Evolutionary conservation across 768 basidiomycete genomes (phyloP).

Genomic region (Mycena amicta): DNA sequence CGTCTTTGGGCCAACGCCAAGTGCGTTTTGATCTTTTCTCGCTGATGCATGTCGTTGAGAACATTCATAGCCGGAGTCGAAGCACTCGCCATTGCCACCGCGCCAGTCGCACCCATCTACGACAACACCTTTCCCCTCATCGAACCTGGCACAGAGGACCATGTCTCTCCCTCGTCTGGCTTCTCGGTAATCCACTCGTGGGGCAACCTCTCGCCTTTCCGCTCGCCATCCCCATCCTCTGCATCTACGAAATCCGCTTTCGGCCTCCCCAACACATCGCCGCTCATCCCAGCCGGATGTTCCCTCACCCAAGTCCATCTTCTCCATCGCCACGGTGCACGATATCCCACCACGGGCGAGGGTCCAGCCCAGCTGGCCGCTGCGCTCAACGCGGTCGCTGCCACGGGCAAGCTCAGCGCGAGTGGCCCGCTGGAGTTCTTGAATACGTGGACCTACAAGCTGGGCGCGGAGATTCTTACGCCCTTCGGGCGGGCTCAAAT

Average conservation of each 20-base stretch:
- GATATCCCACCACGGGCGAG: conserved; percentile 53
- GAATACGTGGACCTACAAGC: conserved; percentile 72
- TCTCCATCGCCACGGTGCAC: conserved; percentile 71
- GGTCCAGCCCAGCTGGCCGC: conserved; percentile 47
- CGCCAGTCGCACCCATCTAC: conserved; percentile 41
- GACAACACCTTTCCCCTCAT: conserved; percentile 45
- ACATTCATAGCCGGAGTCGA: conserved; percentile 43
- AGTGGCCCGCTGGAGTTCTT: conserved; percentile 61
- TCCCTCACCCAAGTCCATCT: conserved; percentile 55
- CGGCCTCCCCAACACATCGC: conserved; percentile 50
- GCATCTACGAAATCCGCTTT: conserved; percentile 16
- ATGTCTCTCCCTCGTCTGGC: conserved; percentile 21
- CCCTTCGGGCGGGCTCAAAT: conserved; percentile 75
- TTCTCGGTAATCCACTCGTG: conserved; percentile 50
- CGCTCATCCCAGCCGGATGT: conserved; percentile 49
- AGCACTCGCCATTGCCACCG: conserved; percentile 43
- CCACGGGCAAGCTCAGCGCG: conserved; percentile 45
- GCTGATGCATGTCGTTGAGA: neutral
- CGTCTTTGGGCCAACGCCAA: conserved; percentile 50
- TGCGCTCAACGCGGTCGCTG: conserved; percentile 51
- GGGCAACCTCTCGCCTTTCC: conserved; percentile 55
- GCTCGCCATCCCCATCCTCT: conserved; percentile 35
- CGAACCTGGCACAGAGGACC: conserved; percentile 36
- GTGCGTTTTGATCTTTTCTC: conserved; percentile 28
- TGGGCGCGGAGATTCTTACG: conserved; percentile 72